Evolutionary conservation across 2,329 filamentous ascomycete species (phyloP), one percentile per base, ranked within the genome.

Genomic region (Xylaria sp.): DNA sequence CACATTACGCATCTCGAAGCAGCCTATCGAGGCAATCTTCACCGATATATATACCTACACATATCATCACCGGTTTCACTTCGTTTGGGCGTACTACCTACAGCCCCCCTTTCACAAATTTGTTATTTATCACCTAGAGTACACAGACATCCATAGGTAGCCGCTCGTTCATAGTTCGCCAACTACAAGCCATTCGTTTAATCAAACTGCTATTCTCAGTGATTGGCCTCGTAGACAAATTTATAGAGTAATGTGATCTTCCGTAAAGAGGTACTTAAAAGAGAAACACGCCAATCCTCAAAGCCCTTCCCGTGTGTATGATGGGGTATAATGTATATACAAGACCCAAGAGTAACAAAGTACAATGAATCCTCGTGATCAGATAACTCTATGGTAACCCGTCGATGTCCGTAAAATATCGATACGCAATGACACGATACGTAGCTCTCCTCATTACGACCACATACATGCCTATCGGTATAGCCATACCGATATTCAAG

Each of bases 111-210:
- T 63, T 34, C 15, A 32, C 36, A 32, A 28, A 28, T 23, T 39
- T 55, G 25, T 18, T 23, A 30, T 50, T 63, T 52, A 30, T 57
- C 57, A 32, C 53, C 46, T 34, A 9, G 23, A 34, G 18, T 36
- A 43, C 20, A 28, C 30, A 32, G 13, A 58, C 43, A 13, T 55
- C 7, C 10, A 23, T 30, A 60, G 58, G 34, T 63, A 60, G 58
- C 32, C 63, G 34, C 39, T 69, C 63, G 28, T 61, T 63, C 12
- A 64, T 60, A 66, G 55, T 36, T 58, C 10, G 45, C 25, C 18
- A 61, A 67, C 34, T 60, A 62, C 10, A 60, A 34, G 43, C 43
- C 67, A 60, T 32, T 69, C 63, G 0, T 67, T 69, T 18, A 41
- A n/a, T n/a, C 30, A 45, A 32, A 20, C 12, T 18, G 45, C 5